Evolutionary conservation across 352 stramenopile genomes (phyloP).

Genomic region (Globisporangium splendens): DNA sequence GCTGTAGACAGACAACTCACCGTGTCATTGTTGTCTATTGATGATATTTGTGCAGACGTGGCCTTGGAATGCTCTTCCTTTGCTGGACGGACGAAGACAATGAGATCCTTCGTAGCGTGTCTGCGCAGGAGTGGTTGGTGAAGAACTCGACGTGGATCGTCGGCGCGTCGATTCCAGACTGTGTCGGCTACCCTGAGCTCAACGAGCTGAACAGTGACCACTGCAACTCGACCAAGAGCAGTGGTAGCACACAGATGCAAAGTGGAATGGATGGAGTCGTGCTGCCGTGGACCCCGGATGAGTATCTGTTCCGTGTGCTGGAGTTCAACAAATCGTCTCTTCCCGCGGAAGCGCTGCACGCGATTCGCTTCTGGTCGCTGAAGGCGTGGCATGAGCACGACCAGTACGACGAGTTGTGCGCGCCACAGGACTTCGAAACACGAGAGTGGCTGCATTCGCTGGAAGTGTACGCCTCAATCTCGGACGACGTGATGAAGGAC

Average conservation of each 20-base stretch:
- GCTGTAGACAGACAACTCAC: no score
- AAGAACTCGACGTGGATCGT: slow-evolving; percentile 66
- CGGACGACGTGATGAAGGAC: slow-evolving; percentile 37
- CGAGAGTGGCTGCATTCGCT: slow-evolving; percentile 71
- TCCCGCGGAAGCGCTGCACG: slow-evolving; percentile 56
- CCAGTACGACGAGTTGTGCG: slow-evolving; percentile 46
- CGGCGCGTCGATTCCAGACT: slow-evolving; percentile 47
- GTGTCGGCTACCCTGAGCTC: slow-evolving; percentile 56
- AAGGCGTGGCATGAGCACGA: slow-evolving; percentile 61
- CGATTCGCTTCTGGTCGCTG: slow-evolving; percentile 73
- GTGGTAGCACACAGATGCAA: neutral
- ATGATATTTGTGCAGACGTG: slow-evolving; percentile 24
- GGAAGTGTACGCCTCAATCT: slow-evolving; percentile 26
- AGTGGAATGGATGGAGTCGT: slow-evolving; percentile 35
- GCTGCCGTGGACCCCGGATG: slow-evolving; percentile 74
- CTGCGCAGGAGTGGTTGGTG: slow-evolving; percentile 64
- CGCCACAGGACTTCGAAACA: slow-evolving; percentile 43
- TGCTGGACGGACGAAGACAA: slow-evolving; percentile 74
- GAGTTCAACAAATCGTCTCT: slow-evolving; percentile 56
- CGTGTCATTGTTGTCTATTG: neutral
- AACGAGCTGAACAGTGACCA: slow-evolving; percentile 70
- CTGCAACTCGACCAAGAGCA: slow-evolving; percentile 11
- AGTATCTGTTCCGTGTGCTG: slow-evolving; percentile 75
- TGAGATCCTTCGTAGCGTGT: slow-evolving; percentile 60
- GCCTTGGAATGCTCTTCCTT: slow-evolving; percentile 72